Base-by-base conservation (phyloP, 441 rosid genomes). In the Dalechampia spathulata region DNA sequence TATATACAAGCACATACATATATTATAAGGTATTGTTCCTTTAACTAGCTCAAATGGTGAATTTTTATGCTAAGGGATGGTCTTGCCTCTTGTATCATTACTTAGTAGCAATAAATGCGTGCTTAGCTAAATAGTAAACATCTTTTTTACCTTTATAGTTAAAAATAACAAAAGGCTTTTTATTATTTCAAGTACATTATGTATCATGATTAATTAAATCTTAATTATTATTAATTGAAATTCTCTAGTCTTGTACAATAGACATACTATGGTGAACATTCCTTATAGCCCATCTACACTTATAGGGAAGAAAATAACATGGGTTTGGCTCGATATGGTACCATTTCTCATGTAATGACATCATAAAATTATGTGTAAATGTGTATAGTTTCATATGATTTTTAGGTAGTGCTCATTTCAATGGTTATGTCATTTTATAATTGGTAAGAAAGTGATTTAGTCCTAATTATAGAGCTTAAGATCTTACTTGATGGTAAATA, bases 51-150 rank as follows among this genome's bases (percentile, higher is more conserved):
- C 93, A 36, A 77, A 86, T 70, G 65, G 80, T 14, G 96, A 85
- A 80, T 87, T 91, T 2, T 90, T 95, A 95, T 90, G 95, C 85
- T 89, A 90, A 71, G 97, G 97, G 96, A 87, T 43, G 94, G 94
- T 28, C 78, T 90, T 20, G 88, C 94, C 26, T 87, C 96, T 47
- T 86, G 96, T 54, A 40, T 95, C 2, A 87, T 91, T 60, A 89
- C 91, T 52, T 87, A 87, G 85, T 90, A 90, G 65, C 85, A 85
- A 63, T 91, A 83, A 73, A 96, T 45, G 96, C 97, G 66, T 91
- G 96, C 61, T 90, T 86, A 15, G 94, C 97, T 64, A 87, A 87
- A 83, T 87, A 96, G 97, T 84, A 62, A 12, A 39, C 6, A 15
- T 64, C 34, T n/a, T 21, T 40, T 7, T 20, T 22, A 4, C 8